Base-by-base conservation (phyloP, 2,329 filamentous ascomycete species). In the Phaeosphaeriaceae sp. region DNA sequence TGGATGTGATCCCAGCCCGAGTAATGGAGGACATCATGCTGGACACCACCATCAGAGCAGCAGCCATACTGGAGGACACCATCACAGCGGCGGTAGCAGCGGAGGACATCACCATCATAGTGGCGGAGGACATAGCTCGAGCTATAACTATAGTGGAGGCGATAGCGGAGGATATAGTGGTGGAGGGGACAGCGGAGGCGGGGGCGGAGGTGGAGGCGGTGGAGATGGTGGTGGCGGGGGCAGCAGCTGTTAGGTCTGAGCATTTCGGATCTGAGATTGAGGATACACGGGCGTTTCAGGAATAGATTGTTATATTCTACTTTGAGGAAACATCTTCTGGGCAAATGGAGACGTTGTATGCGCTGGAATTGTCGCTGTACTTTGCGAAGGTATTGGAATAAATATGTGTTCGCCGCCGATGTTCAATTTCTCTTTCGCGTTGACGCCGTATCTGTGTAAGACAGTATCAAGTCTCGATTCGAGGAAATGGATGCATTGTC, bases 201-300 rank as follows among this genome's bases (percentile, higher is more conserved):
- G 46, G 3, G 11, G 47, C 15, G 24, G 22, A 9, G 46, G 53
- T 50, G 47, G 53, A n/a, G 53, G 24, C n/a, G 53, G 40, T 22
- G 53, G 40, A 31, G 53, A 40, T 36, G 53, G 41, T 20, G 52
- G 46, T 13, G 47, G 47, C 20, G 47, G 47, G 7, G 53, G 53
- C 2, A 40, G 46, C 7, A 47, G 53, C 17, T 31, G 53, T 6
- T 46, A 40, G 24, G 20, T 27, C 25, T 27, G 25, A 27, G 4
- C 9, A 9, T 27, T 27, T 27, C 5, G 25, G 4, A 27, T 5
- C 9, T 27, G 25, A 27, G 25, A 27, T 27, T 4, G 25, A 27
- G 9, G 25, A 27, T 9, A 9, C 5, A 27, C 9, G 4, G 25
- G 25, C 25, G 25, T 27, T 27, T 9, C 4, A 27, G 25, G 25